Base-by-base conservation (phyloP, 176 grass and related monocot genomes). In the Phragmites australis region DNA sequence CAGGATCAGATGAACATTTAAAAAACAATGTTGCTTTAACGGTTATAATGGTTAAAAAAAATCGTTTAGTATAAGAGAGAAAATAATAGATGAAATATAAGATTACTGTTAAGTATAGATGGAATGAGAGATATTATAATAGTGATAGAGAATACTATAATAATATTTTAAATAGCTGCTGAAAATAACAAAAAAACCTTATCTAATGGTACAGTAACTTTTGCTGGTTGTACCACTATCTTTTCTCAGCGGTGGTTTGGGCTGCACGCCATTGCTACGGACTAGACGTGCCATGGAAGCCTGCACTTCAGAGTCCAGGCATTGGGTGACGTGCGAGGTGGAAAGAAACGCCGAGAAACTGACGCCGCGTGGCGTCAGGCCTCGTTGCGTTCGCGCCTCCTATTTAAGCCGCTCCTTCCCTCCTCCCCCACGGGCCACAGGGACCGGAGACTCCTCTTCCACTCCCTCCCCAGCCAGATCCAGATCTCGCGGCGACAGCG, bases 401-500 rank as follows among this genome's bases (percentile, higher is more conserved):
- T 74, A 82, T 64, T 73, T 82, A 73, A 69, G 9, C 32, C 29
- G 30, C 13, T 22, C 26, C 13, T 37, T 42, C 23, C 48, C 7
- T 49, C 76, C 9, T 2, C 29, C 6, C 63, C 7, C 10, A 34
- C 32, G 1, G 15, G 4, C 7, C 39, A 45, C 0, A 15, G 12
- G 9, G 37, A 3, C 44, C 7, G 17, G 31, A 37, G 49, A 68
- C 42, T 44, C 42, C 39, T 57, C 65, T 47, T 18, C 55, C 19
- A 18, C n/a, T 19, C 15, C 61, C 16, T 19, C 13, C 15, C 8
- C 41, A 17, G 7, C 5, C 45, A 27, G 74, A 77, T 63, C 46
- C 80, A 73, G 80, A 74, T 82, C 80, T 73, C 80, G 44, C 44
- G 19, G 42, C 41, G 41, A 59, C 37, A 3, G 54, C 42, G 30